These are phyloP conservation scores for Chrysopogon serrulatus DNA, from an alignment of 176 grass and related monocot genomes.

Conservation along the genomic window DNA sequence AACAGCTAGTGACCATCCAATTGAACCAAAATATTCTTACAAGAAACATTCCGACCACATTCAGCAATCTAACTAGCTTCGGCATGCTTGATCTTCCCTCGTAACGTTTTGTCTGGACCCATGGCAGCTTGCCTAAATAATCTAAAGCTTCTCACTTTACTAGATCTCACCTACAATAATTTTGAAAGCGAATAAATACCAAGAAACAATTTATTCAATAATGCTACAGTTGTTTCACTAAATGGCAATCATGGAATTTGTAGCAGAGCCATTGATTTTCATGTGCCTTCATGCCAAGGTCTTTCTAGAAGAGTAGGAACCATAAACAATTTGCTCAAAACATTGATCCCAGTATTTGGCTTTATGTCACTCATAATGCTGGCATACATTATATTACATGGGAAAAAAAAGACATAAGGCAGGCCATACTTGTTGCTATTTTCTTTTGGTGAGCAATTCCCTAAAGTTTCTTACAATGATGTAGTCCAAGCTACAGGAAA, in stretches of 20 bases:
- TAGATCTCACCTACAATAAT: constrained; percentile 13
- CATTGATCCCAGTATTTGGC: neutral
- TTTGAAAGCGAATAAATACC: neutral
- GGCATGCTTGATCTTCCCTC: constrained; percentile 27
- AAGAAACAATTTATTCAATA: neutral
- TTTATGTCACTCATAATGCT: neutral
- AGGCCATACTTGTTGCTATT: fast-evolving
- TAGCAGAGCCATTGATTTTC: constrained; percentile 17
- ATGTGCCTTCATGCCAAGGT: neutral
- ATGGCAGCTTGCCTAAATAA: constrained; percentile 1
- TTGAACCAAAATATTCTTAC: constrained; percentile 33
- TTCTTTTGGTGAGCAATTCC: neutral
- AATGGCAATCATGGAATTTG: neutral
- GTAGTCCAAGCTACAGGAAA: neutral
- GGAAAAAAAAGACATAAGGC: neutral
- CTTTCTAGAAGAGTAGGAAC: neutral
- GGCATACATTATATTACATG: neutral
- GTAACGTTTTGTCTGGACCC: constrained; percentile 28
- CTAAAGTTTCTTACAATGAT: neutral
- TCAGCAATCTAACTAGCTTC: constrained; percentile 19
- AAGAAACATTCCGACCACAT: neutral
- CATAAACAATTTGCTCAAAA: neutral
- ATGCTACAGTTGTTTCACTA: neutral
- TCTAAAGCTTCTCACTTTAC: neutral
- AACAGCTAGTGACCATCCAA: neutral